These are phyloP conservation scores for Isabelozyma heimii DNA, from an alignment of 805 yeast species.

Conservation along the genomic window DNA sequence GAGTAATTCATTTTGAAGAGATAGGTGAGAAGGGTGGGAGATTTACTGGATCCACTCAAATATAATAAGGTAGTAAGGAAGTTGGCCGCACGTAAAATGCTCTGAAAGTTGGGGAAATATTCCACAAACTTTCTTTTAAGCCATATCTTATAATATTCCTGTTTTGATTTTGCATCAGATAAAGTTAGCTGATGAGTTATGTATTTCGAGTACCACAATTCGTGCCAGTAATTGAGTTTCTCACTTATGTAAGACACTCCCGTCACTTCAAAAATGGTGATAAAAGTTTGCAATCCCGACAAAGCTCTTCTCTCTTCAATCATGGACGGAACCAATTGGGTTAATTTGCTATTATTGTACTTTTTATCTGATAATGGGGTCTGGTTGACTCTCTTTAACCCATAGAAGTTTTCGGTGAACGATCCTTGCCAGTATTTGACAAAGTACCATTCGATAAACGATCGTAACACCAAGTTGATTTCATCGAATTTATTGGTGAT, in stretches of 20 bases:
- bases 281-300: constrained; percentile 48
- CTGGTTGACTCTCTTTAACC: constrained; percentile 62
- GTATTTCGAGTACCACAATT: constrained; percentile 57
- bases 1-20: constrained; percentile 64
- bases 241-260: constrained; percentile 68
- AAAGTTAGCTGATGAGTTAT: constrained; percentile 44
- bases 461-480: constrained; percentile 57
- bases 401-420: constrained; percentile 90
- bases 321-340: constrained; percentile 36
- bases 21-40: constrained; percentile 61
- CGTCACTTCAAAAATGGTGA: constrained; percentile 57
- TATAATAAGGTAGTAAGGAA: constrained; percentile 61
- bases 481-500: constrained; percentile 76
- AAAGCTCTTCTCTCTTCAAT: constrained; percentile 55
- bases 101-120: constrained; percentile 58
- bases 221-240: constrained; percentile 64
- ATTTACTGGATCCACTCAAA: constrained; percentile 62
- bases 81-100: constrained; percentile 45
- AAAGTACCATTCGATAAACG: constrained; percentile 68
- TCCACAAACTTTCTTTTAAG: constrained; percentile 46
- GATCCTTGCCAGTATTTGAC: constrained; percentile 75
- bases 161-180: constrained; percentile 14
- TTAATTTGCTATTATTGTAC: constrained; percentile 29
- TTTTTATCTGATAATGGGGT: constrained; percentile 29
- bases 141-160: constrained; percentile 26